Base-by-base conservation (phyloP, 2,329 filamentous ascomycete genomes). In the Epichloe uncinata region DNA sequence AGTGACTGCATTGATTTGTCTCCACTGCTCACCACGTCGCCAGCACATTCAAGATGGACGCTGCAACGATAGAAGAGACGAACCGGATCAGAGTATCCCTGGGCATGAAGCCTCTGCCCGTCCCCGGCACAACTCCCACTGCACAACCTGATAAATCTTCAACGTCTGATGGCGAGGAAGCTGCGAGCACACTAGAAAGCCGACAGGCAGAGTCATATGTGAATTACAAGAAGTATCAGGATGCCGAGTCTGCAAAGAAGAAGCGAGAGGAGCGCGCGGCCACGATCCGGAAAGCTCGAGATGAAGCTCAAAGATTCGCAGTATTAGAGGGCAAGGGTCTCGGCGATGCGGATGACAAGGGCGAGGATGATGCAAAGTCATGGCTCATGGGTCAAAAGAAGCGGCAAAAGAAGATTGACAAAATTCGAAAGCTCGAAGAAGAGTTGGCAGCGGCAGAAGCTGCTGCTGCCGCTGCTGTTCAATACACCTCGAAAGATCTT, bases 331-430 rank as follows among this genome's bases (percentile, higher is more conserved):
- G 93, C 52, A 83, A 85, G 62, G 85, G 90, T 0, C 70, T 98
- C 3, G 93, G 86, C 45, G 93, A 97, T 36, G 73, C 71, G 0
- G 83, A 82, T 42, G 81, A 78, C 2, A 78, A 73, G 5, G 78
- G 71, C 3, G 81, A 83, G 12, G 58, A 85, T 26, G 87, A 95
- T 64, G 87, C 91, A 13, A 86, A 86, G 63, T 75, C 85, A 1
- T 98, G 93, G 93, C 67, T 98, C 53, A 79, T 85, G 58, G 84
- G 84, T 52, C 84, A 91, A 65, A 97, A 95, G 75, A 97, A 95
- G 72, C 78, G 90, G 47, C 88, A 95, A 66, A 95, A 89, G 75
- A 87, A 90, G 68, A 90, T 97, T 38, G 85, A 84, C 43, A 83
- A 87, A 58, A 81, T 83, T 33, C 78, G 85, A 56, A 81, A 81